Evolutionary conservation across 139 green algal species (phyloP), one percentile per base, ranked within the genome.

Genomic region (Raphidocelis subcapitata): DNA sequence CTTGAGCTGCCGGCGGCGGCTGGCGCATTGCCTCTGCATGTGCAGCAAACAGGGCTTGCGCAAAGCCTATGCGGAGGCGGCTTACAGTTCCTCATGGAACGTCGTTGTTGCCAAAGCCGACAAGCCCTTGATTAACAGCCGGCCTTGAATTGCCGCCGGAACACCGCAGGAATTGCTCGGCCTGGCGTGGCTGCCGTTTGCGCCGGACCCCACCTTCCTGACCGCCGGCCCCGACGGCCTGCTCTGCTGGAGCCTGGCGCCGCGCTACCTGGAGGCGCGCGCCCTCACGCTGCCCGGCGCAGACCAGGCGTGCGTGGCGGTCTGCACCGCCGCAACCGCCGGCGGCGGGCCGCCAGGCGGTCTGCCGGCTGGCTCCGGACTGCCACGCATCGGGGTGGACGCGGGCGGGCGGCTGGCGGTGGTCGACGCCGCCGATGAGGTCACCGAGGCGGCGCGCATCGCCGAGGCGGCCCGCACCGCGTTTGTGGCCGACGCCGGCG

Each of bases 241-340:
- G 24, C 46, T 77, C 60, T 72, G 74, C n/a, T 89, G 84, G 84
- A 75, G 47, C 44, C 80, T 88, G 28, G 56, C 73, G 33, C 65
- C 67, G 20, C 75, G 60, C 31, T 66, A 66, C 23, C 70, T 88
- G 26, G 62, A 69, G 54, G 69, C 83, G 70, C 69, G 64, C 1
- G 28, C 32, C 14, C 64, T 88, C 12, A 44, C 47, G 33, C 41
- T 77, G 54, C 70, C 60, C 28, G 37, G 56, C 76, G 52, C 68
- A 44, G 56, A 32, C 55, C 33, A 14, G 15, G 31, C 16, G 29
- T 61, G 46, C 55, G 16, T 57, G 32, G 28, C 36, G 20, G 3
- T 62, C 44, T 28, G 70, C 59, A 41, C 54, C 69, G 29, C 32
- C 67, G 60, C 46, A 51, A 44, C 62, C 62, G 54, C 37, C 44